phyloP scores from a whole-genome alignment of 1,284 basidiomycete species.

The Porodaedalea pini region DNA sequence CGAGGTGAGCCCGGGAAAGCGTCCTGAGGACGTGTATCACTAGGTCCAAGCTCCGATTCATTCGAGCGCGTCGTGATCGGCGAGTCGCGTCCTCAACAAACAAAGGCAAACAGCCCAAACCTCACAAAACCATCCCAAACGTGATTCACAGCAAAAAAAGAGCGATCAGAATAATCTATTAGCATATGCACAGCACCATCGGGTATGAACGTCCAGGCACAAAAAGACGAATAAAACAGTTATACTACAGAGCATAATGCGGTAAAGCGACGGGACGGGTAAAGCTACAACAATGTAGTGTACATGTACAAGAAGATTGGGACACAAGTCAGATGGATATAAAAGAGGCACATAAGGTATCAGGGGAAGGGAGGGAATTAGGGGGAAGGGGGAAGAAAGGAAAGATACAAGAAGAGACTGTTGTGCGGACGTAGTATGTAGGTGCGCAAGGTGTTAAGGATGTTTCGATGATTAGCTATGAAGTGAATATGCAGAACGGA shows the following conservation, averaged over 20 bases:
- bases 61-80: no score
- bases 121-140: background rate
- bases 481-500: background rate
- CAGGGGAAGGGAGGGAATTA: background rate
- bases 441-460: background rate
- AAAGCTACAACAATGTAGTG: background rate
- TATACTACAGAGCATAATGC: slow-evolving; percentile 1
- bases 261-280: background rate
- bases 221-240: background rate
- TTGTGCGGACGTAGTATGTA: background rate
- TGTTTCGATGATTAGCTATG: background rate
- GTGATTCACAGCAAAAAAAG: background rate
- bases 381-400: background rate
- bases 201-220: background rate
- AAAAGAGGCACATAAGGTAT: slow-evolving; percentile 1
- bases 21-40: background rate
- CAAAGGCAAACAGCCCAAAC: no score
- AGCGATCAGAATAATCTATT: background rate
- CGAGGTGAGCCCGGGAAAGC: no score
- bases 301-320: slow-evolving; percentile 1
- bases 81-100: no score
- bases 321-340: background rate
- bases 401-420: background rate
- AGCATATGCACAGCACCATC: background rate
- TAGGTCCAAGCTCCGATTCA: background rate